Conservation (phyloP, 768 basidiomycete genomes). For the Suillus decipiens region DNA sequence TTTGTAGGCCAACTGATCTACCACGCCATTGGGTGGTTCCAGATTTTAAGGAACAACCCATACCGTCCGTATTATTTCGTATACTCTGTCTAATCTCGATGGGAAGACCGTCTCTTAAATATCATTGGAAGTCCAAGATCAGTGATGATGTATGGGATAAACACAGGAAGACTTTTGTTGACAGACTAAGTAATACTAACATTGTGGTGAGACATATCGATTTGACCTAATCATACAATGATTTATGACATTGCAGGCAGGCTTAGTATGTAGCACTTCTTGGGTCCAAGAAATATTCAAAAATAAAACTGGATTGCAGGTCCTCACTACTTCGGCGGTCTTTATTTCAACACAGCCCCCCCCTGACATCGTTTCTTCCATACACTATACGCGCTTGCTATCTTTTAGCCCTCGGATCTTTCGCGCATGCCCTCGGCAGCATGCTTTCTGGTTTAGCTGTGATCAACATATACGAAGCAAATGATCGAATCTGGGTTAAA, state of each 20-base stretch:
- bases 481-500: constrained; percentile 7
- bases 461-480: not conserved
- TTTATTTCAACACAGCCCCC: constrained; percentile 6
- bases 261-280: not conserved
- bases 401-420: constrained; percentile 5
- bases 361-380: not conserved
- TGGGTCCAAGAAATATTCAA: not conserved
- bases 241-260: constrained; percentile 4
- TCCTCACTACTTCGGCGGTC: constrained; percentile 6
- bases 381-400: constrained; percentile 2
- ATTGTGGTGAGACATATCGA: not conserved
- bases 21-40: not conserved
- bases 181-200: constrained; percentile 2
- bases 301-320: not conserved
- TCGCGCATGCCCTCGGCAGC: constrained; percentile 8
- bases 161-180: not conserved
- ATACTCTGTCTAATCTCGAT: constrained; percentile 6
- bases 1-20: not conserved
- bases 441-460: constrained; percentile 6
- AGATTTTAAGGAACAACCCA: not conserved
- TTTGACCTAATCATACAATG: not conserved
- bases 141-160: not conserved
- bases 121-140: constrained; percentile 5
- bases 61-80: not conserved
- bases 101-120: constrained; percentile 4